Conservation (phyloP, 2,329 filamentous ascomycete species). For the Colletotrichum gloeosporioides region DNA sequence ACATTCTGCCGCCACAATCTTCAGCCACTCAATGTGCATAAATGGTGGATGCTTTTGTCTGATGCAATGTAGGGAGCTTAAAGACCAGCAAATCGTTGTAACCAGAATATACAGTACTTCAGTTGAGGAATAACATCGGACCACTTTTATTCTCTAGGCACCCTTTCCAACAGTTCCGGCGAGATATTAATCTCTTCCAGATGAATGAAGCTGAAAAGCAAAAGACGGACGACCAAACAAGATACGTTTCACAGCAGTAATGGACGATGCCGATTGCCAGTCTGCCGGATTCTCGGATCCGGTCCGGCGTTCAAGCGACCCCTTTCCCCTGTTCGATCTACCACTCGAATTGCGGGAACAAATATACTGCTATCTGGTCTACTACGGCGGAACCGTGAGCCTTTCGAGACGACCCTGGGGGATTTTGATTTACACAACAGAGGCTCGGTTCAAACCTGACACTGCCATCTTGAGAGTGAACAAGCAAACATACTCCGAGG, state of each 20-base stretch:
- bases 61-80: not conserved
- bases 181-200: not conserved
- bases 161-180: not conserved
- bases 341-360: not conserved
- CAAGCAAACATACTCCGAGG: not conserved
- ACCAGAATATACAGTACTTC: rapidly evolving
- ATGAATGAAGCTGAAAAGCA: not conserved
- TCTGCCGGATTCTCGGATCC: not conserved
- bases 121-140: not conserved
- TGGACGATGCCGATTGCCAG: not conserved
- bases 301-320: not conserved
- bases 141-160: not conserved
- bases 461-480: not conserved
- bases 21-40: not conserved
- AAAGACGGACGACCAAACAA: not conserved
- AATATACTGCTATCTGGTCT: not conserved
- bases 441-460: not conserved
- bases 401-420: not conserved
- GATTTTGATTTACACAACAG: not conserved
- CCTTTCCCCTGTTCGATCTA: not conserved
- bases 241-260: not conserved
- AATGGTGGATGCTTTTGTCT: not conserved
- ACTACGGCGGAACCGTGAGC: not conserved
- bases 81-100: not conserved
- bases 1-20: not conserved